These are phyloP conservation scores for Canavalia ensiformis DNA, from an alignment of 306 rosid genomes.

Conservation along the genomic window DNA sequence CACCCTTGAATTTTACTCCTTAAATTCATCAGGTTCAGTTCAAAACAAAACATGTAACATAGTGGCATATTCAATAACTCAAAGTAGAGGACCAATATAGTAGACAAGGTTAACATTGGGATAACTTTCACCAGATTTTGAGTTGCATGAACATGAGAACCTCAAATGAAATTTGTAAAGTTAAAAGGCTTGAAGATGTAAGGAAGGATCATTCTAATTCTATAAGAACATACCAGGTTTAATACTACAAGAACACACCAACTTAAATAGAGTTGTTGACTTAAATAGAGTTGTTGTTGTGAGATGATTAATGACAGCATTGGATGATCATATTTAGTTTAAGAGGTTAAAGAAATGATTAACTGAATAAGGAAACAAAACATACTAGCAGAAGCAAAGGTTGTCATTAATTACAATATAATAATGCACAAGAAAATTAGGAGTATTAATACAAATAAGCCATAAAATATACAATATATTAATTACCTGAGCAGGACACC, in stretches of 20 bases:
- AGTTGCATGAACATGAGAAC: slow-evolving; percentile 1
- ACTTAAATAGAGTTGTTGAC: neutral
- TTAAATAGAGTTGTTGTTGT: neutral
- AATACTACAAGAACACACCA: neutral
- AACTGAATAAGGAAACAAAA: no score
- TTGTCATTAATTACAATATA: neutral
- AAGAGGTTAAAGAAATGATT: slow-evolving; percentile 3
- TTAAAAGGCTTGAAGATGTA: neutral
- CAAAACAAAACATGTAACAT: neutral
- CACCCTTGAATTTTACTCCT: neutral
- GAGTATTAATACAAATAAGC: neutral
- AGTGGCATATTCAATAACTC: neutral
- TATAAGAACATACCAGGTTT: neutral
- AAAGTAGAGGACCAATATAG: neutral
- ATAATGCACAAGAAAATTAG: slow-evolving; percentile 2
- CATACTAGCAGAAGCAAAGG: neutral
- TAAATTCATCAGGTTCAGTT: neutral
- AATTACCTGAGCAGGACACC: slow-evolving; percentile 81
- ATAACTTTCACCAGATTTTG: neutral
- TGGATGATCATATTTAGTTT: slow-evolving; percentile 17
- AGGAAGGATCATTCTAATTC: neutral
- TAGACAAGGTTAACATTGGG: slow-evolving; percentile 1
- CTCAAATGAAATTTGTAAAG: slow-evolving; percentile 13
- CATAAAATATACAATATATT: neutral
- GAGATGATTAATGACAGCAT: neutral